Evolutionary conservation across 805 yeast species (phyloP).

Genomic region (Maudiozyma barnettii): DNA sequence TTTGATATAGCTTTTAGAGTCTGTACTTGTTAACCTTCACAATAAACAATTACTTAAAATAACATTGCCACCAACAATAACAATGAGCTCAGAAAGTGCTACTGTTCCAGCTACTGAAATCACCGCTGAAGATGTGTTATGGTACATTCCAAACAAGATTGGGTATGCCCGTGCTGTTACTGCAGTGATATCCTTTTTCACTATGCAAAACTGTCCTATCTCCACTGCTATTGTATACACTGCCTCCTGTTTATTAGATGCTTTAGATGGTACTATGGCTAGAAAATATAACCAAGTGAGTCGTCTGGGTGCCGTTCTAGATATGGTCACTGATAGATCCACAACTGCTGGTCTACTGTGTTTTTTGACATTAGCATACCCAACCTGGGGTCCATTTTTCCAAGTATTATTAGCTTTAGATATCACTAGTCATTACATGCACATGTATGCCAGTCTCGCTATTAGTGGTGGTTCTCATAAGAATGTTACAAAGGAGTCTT

Average conservation of each 20-base stretch:
- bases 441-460: conserved; percentile 88
- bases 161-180: conserved; percentile 81
- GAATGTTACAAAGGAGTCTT: conserved; percentile 59
- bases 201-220: conserved; percentile 79
- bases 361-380: conserved; percentile 72
- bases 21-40: too few relatives aligned
- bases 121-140: conserved; percentile 49
- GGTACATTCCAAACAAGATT: conserved; percentile 83
- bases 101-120: conserved; percentile 6
- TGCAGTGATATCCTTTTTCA: conserved; percentile 66
- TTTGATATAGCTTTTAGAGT: too few relatives aligned
- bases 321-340: conserved; percentile 98
- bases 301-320: conserved; percentile 89
- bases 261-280: conserved; percentile 94
- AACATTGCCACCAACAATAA: not conserved
- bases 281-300: conserved; percentile 82
- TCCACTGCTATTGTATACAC: conserved; percentile 71
- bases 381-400: conserved; percentile 45
- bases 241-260: conserved; percentile 85
- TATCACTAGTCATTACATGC: conserved; percentile 93
- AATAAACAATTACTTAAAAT: not conserved
- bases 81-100: conserved; percentile 1
- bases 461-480: conserved; percentile 80
- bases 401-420: conserved; percentile 79
- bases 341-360: conserved; percentile 91